Base-by-base conservation (phyloP, 192 early-diverging fungal genomes). In the Entomortierella parvispora region DNA sequence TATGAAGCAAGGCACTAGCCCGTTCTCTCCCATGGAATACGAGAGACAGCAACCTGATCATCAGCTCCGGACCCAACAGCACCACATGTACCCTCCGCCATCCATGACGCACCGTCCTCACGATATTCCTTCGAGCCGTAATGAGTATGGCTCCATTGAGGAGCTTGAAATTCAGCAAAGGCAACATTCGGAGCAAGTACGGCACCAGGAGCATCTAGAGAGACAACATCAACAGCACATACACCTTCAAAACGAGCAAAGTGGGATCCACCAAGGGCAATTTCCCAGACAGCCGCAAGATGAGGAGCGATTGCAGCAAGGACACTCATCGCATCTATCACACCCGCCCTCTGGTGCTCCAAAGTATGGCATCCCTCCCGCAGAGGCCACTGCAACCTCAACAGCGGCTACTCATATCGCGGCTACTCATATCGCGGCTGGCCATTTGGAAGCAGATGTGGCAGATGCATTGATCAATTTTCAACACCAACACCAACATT, bases 381-480 rank as follows among this genome's bases (percentile, higher is more conserved):
- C n/a, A n/a, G n/a, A 45, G 42, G 52, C 12, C 12, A 17, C n/a
- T 29, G 23, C 18, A 25, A 8, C 10, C 42, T 14, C 31, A 4
- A 43, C 52, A 3, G 25, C 29, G 25, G 31, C 52, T 18, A 20
- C n/a, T n/a, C n/a, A n/a, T n/a, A n/a, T n/a, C n/a, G n/a, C n/a
- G n/a, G n/a, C n/a, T n/a, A n/a, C n/a, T n/a, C n/a, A n/a, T n/a
- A n/a, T n/a, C n/a, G n/a, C n/a, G 28, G 26, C 49, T 25, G 59
- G 53, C 1, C 69, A 71, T 47, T 18, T 68, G 4, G 72, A 76
- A 33, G 71, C 55, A 17, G 65, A 23, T 2, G 72, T 67, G 0
- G 72, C 72, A 1, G 62, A 60, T 62, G 65, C 65, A 14, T 49
- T 76, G 22, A 64, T 76, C 20, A 58, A 67, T 23, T 62, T 76